Evolutionary conservation across 2,329 filamentous ascomycete genomes (phyloP), one percentile per base, ranked within the genome.

Genomic region (Lomentospora prolificans): DNA sequence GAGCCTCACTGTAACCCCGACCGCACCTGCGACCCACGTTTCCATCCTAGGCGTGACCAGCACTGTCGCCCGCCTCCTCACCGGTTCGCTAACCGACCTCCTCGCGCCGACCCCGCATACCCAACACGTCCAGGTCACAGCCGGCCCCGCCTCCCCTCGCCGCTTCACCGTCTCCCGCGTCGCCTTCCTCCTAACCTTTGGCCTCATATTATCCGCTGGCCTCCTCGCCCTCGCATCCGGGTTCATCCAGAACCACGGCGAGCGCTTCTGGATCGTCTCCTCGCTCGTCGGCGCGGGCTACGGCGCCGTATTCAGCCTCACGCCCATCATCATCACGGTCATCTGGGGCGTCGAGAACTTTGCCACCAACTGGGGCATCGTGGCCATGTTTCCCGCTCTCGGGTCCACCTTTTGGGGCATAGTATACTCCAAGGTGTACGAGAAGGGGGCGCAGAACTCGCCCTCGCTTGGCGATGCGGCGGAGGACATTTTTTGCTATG

Each of bases 311-410:
- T 99, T 97, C 74, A 87, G 84, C 51, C 79, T 97, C 4, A 87
- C 88, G 0, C 94, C 94, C 2, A 91, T 97, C 61, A 89, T 97
- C 57, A 87, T 96, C 62, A 90, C 86, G n/a, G 90, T 96, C 8
- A 92, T 99, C 50, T 99, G 94, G 94, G 94, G 94, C 25, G 90
- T 96, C 0, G 91, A 97, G 74, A 99, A 97, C 68, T 97, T 99
- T 67, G 94, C 90, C 57, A 99, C 94, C 0, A 97, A 99, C 64
- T 99, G 92, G 84, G 94, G 94, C 8, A 91, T 97, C 59, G 84
- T 97, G 6, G 90, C 91, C 44, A 94, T 95, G 76, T 85, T 92
- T 57, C 94, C 94, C 2, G 94, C 94, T 0, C 72, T 87, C 0
- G 94, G 92, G 0, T 90, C 92, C 0, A 90, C 90, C 0, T 78